Conservation (phyloP, 257 asterid species). For the Jacaranda mimosifolia region DNA sequence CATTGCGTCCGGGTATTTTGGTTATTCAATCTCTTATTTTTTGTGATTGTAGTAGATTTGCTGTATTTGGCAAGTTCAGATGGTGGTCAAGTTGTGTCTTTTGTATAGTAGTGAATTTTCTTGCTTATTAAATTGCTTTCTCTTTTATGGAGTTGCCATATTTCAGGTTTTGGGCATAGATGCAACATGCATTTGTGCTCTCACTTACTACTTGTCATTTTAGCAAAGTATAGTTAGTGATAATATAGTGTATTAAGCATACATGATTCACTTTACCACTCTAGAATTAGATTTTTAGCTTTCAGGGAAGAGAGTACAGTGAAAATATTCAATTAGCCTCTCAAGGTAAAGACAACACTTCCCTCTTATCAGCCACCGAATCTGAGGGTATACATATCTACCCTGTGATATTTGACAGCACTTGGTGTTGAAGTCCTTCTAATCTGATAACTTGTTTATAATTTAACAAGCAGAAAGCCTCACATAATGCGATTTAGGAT, state of each 20-base stretch:
- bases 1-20: constrained; percentile 85
- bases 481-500: neutral
- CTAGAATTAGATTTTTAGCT: constrained; percentile 4
- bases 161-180: constrained; percentile 3
- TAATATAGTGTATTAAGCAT: neutral
- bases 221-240: neutral
- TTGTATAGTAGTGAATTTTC: neutral
- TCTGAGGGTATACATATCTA: neutral
- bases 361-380: neutral
- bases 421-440: neutral
- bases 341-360: neutral
- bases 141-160: constrained; percentile 1
- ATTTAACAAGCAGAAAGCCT: neutral
- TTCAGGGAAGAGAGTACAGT: neutral
- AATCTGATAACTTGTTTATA: neutral
- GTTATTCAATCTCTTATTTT: constrained; percentile 17
- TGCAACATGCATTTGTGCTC: neutral
- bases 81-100: constrained; percentile 3
- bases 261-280: constrained; percentile 9
- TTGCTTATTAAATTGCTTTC: neutral
- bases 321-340: neutral
- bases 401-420: neutral
- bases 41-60: neutral
- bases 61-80: neutral
- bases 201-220: neutral